Evolutionary conservation across 1,284 basidiomycete genomes (phyloP).

Genomic region (Apiotrichum montevideense): DNA sequence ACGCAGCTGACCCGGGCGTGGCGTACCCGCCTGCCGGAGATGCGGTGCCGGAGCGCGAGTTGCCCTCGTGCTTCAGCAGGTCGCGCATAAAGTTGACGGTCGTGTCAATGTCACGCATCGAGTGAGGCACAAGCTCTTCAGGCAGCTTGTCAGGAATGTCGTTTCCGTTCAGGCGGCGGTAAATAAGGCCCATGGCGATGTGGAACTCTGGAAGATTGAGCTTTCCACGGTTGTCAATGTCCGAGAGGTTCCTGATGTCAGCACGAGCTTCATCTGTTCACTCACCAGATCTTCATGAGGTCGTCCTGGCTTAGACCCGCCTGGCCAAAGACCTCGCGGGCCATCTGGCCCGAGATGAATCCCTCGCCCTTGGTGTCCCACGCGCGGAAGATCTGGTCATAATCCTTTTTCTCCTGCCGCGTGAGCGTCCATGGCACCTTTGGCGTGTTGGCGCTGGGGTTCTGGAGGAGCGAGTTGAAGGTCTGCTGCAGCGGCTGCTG

Average conservation of each 20-base stretch:
- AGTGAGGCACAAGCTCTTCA: conserved; percentile 84
- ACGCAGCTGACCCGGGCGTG: conserved; percentile 52
- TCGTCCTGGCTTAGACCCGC: conserved; percentile 84
- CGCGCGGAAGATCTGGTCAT: conserved; percentile 92
- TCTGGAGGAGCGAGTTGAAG: conserved; percentile 52
- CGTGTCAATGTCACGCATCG: conserved; percentile 79
- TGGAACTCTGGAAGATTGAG: conserved; percentile 96
- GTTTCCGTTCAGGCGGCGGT: conserved; percentile 89
- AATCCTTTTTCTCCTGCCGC: conserved; percentile 91
- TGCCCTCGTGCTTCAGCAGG: conserved; percentile 80
- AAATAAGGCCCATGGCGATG: conserved; percentile 97
- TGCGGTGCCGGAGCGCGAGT: conserved; percentile 52
- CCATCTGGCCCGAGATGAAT: conserved; percentile 81
- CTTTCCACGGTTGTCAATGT: conserved; percentile 84
- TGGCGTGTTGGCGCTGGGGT: conserved; percentile 63
- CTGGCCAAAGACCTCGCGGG: conserved; percentile 90
- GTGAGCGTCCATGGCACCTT: conserved; percentile 83
- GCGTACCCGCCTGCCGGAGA: conserved; percentile 51
- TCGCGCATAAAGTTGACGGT: conserved; percentile 89
- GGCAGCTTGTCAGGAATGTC: conserved; percentile 81
- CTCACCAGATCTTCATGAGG: conserved; percentile 88
- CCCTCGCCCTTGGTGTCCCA: conserved; percentile 76
- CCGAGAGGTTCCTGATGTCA: conserved; percentile 72
- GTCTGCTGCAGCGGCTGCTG: conserved; percentile 55
- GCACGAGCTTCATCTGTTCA: conserved; percentile 48